Base-by-base conservation (phyloP, 495 filamentous ascomycete species). In the Hypomontagnella submonticulosa region DNA sequence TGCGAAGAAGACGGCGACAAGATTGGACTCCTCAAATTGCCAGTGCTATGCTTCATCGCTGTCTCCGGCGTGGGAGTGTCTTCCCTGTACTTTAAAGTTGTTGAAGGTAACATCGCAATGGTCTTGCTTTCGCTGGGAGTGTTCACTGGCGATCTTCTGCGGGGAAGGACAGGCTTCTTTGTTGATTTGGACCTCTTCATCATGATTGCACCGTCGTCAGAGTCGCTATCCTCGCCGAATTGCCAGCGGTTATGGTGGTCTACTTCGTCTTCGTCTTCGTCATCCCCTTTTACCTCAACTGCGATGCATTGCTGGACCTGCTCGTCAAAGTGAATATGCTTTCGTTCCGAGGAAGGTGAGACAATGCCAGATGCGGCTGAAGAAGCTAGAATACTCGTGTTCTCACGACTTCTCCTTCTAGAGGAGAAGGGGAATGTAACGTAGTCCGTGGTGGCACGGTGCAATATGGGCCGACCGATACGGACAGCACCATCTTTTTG, bases 301-400 rank as follows among this genome's bases (percentile, higher is more conserved):
- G 95, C 95, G 51, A 97, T 97, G 70, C 93, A 97, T 72, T 99
- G 94, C 69, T 92, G 87, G 9, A 99, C 95, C 76, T 92, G 90
- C 71, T 97, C 89, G 74, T 97, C 95, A 78, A 99, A 99, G 73
- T 96, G 92, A 48, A 99, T 98, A 72, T 97, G 95, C 41, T 89
- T 91, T 57, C 82, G 83, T 69, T 90, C 90, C 4, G 77, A 61
- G 33, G 79, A 82, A 4, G 93, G 93, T 4, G 92, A 93, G 2
- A 79, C 77, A 34, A 89, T 65, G 12, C 88, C 88, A 13, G 88
- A 90, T 2, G 87, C 87, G 16, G 80, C 76, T n/a, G 78, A 73
- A 11, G 87, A 89, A 3, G 87, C 81, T 15, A 83, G 75, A 38
- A 83, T 77, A 71, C 85, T 87, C 42, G 81, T 84, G 38, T 81